Conservation (phyloP, 148 eudicot genomes). For the Rheum nobile region DNA sequence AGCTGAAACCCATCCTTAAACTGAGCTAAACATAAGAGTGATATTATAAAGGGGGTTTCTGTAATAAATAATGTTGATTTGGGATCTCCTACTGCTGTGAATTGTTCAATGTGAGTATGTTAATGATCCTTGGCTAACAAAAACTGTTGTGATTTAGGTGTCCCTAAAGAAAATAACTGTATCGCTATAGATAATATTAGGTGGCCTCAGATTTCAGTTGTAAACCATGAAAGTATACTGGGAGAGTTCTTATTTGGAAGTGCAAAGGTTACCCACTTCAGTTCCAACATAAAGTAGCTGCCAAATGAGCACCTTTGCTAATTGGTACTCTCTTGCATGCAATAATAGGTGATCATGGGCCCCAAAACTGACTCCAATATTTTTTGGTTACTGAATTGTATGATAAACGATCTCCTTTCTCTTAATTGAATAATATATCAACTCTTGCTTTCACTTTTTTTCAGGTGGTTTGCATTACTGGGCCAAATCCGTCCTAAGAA, state of each 20-base stretch:
- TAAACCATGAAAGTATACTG: background rate
- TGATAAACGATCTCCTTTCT: background rate
- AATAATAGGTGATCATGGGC: background rate
- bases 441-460: background rate
- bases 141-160: background rate
- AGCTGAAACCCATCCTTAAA: background rate
- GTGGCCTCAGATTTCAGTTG: background rate
- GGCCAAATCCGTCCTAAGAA: conserved; percentile 77
- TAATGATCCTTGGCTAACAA: background rate
- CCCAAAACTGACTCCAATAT: background rate
- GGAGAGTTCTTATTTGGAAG: background rate
- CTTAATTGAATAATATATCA: background rate
- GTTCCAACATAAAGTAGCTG: background rate
- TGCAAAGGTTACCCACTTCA: background rate
- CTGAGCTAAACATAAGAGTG: background rate
- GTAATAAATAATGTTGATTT: background rate
- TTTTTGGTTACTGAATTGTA: background rate
- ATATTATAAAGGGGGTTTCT: background rate
- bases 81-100: background rate
- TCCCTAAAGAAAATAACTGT: background rate
- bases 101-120: background rate
- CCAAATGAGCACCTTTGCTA: background rate
- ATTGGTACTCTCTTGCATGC: background rate
- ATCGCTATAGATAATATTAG: background rate
- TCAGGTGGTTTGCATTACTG: conserved; percentile 70